These are phyloP conservation scores for Trichomonascaceae sp. DNA, from an alignment of 1,139 yeast genomes.

Conservation along the genomic window DNA sequence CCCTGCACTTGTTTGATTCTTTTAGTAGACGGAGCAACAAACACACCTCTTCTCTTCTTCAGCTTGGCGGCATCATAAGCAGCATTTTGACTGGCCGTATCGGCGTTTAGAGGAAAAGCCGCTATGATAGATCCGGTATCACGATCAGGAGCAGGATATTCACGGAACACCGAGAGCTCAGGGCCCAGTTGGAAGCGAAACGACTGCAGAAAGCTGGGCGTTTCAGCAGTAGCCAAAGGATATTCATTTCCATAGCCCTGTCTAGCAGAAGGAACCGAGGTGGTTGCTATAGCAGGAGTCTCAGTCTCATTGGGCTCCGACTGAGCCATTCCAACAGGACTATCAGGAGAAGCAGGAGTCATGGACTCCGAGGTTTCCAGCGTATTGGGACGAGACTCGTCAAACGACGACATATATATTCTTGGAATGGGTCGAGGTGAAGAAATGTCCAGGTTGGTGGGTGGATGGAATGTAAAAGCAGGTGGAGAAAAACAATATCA, in stretches of 20 bases:
- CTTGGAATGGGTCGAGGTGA: neutral
- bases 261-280: neutral
- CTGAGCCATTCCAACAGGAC: neutral
- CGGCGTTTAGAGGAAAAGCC: constrained; percentile 4
- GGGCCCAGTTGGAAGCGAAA: constrained; percentile 28
- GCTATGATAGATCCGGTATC: constrained; percentile 5
- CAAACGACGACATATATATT: neutral
- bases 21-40: neutral
- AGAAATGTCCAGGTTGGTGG: neutral
- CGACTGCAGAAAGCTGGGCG: constrained; percentile 28
- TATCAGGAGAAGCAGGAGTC: neutral
- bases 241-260: constrained; percentile 9
- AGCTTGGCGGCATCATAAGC: neutral
- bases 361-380: neutral
- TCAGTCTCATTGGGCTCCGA: neutral
- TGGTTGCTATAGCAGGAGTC: neutral
- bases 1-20: neutral
- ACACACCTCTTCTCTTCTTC: neutral
- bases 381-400: neutral
- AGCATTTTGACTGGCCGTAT: neutral
- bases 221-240: constrained; percentile 29
- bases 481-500: neutral
- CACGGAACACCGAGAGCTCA: constrained; percentile 18
- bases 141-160: constrained; percentile 9
- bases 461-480: neutral